Evolutionary conservation across 2,329 filamentous ascomycete genomes (phyloP).

Genomic region (Exophiala sideris): DNA sequence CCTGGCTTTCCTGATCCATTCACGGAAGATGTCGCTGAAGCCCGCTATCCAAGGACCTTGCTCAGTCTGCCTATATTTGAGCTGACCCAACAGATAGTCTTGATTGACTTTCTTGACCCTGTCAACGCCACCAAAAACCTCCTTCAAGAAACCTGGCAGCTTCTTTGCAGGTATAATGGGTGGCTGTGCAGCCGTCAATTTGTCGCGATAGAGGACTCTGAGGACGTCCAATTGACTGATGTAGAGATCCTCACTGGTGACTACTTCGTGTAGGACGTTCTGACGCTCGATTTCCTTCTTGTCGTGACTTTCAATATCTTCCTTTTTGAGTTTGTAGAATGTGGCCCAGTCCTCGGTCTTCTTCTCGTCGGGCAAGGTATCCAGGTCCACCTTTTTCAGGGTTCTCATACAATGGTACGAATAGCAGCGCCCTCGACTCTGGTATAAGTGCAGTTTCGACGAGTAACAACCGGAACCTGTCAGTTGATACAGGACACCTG

Average conservation of each 20-base stretch:
- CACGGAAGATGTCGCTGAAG: slow-evolving; percentile 94
- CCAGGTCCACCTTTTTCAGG: slow-evolving; percentile 82
- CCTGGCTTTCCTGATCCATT: slow-evolving; percentile 96
- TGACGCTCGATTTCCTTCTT: slow-evolving; percentile 91
- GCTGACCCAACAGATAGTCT: slow-evolving; percentile 82
- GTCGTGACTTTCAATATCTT: slow-evolving; percentile 65
- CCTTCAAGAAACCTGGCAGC: slow-evolving; percentile 72
- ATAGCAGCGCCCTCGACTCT: slow-evolving; percentile 75
- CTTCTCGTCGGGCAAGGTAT: slow-evolving; percentile 58
- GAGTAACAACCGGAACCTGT: slow-evolving; percentile 91
- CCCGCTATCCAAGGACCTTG: slow-evolving; percentile 92
- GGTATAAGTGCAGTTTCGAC: slow-evolving; percentile 66
- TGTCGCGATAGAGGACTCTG: slow-evolving; percentile 78
- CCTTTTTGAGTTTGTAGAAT: slow-evolving; percentile 79
- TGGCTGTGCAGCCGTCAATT: slow-evolving; percentile 68
- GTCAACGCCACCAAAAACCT: slow-evolving; percentile 89
- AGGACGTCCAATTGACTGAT: slow-evolving; percentile 88
- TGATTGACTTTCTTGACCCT: slow-evolving; percentile 87
- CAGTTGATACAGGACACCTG: slow-evolving; percentile 88
- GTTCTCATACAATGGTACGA: slow-evolving; percentile 91
- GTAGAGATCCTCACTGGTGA: slow-evolving; percentile 86
- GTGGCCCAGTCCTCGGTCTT: slow-evolving; percentile 82
- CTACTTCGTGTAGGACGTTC: slow-evolving; percentile 91
- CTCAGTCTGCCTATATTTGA: slow-evolving; percentile 95
- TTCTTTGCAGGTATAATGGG: slow-evolving; percentile 76